Base-by-base conservation (phyloP, 2,329 filamentous ascomycete species). In the Boeremia lycopersici region DNA sequence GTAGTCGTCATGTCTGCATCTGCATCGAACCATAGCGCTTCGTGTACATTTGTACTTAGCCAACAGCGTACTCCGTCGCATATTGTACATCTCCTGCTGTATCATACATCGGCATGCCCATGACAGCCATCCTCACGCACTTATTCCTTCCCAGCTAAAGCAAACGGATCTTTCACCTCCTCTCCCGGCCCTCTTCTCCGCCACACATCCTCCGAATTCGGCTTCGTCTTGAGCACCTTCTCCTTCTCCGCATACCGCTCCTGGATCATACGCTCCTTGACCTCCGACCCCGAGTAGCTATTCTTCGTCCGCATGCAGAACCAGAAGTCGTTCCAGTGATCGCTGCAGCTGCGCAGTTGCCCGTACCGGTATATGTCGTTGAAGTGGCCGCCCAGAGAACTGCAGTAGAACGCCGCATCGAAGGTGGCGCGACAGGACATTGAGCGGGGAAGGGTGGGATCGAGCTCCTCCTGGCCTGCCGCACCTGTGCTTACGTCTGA, bases 311-410 rank as follows among this genome's bases (percentile, higher is more conserved):
- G 87, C 93, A 98, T 97, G 81, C 95, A 99, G 78, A 97, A 93
- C 90, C 93, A 96, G 77, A 96, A 98, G 75, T 96, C 90, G 57
- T 88, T 84, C 92, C 93, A 97, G 60, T 92, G 87, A 63, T 96
- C 89, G 58, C 82, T 85, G 81, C 95, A 99, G 3, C 84, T 82
- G 39, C 88, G 85, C 68, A 96, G 79, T 36, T 81, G 79, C 58
- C 95, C 95, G 71, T 91, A 88, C 34, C 95, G 89, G 81, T 98
- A 99, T 33, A 98, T 84, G 68, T 91, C 87, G 68, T 90, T 92
- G 81, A 93, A 96, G 74, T 98, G 93, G 0, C 93, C 92, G 48
- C 91, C 93, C 8, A 96, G 81, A 0, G 89, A 91, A 73, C 95
- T 90, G 83, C 95, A 99, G 81, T 93, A 91, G 84, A 93, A 97